Conservation (phyloP, 371 early-diverging fungal genomes). For the Entomophthora muscae region DNA sequence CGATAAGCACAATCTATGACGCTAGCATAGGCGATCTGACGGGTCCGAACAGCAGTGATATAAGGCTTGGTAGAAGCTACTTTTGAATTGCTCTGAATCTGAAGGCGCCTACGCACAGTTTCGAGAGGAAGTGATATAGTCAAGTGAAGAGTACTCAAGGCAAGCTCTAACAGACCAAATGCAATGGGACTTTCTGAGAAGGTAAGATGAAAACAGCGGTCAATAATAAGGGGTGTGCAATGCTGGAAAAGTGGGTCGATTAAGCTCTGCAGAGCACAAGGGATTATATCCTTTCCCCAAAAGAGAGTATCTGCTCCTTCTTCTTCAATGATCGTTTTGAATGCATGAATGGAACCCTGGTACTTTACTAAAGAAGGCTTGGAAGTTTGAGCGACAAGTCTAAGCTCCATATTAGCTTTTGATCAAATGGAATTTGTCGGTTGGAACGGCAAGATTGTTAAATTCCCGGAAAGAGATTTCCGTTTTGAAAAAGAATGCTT, state of each 20-base stretch:
- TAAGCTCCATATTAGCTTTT: constrained; percentile 5
- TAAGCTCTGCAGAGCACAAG: constrained; percentile 57
- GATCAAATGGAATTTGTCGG: background rate
- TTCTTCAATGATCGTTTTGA: constrained; percentile 44
- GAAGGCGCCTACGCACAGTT: constrained; percentile 65
- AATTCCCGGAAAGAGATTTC: too few relatives aligned
- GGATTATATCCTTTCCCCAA: constrained; percentile 39
- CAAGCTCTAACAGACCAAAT: constrained; percentile 41
- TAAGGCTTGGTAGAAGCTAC: constrained; percentile 34
- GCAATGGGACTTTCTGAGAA: constrained; percentile 41
- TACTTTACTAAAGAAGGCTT: constrained; percentile 52
- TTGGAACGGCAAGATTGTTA: background rate
- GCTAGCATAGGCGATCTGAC: constrained; percentile 70
- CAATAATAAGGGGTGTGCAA: constrained; percentile 45
- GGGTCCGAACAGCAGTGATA: constrained; percentile 47
- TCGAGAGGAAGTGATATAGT: constrained; percentile 68
- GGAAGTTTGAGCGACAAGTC: constrained; percentile 51
- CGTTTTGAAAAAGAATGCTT: too few relatives aligned
- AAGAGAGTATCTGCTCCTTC: constrained; percentile 72
- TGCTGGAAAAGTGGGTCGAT: constrained; percentile 49
- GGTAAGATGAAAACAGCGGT: constrained; percentile 38
- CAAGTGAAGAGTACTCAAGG: constrained; percentile 39
- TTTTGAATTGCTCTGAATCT: constrained; percentile 37
- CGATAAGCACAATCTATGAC: constrained; percentile 58
- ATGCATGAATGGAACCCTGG: constrained; percentile 41